Base-by-base conservation (phyloP, 2,329 filamentous ascomycete species). In the Aspergillus uvarum region DNA sequence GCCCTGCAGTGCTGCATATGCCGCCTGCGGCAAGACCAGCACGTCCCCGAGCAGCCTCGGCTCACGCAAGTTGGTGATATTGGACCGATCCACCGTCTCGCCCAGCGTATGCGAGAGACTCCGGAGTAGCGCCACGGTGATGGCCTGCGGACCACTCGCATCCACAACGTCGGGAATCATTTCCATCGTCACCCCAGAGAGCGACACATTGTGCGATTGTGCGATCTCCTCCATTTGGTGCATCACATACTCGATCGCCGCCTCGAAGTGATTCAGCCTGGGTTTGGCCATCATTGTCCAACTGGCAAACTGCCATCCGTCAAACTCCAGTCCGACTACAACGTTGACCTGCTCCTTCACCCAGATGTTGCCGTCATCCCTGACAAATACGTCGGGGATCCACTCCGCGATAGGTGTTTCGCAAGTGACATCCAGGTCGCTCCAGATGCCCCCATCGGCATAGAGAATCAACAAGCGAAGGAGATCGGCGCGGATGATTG, bases 401-500 rank as follows among this genome's bases (percentile, higher is more conserved):
- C 77, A 80, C 0, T 70, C 60, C 24, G 69, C 60, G 5, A 80
- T 74, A 1, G 73, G 68, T 1, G 59, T 52, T 47, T 74, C 67
- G 59, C 74, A 76, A 42, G 61, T 56, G 1, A 78, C 71, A 52
- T 80, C 77, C 6, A 80, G 67, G 56, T 80, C 78, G 44, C 68
- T 76, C 72, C 74, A 80, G 19, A 79, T 70, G 10, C 77, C 78
- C 5, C 77, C 78, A 42, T 79, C 67, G 4, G 70, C 66, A 61
- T 70, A 77, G 1, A 80, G 66, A 35, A 80, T 70, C 5, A 80
- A 61, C 50, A 79, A 75, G 7, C 77, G 75, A 10, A 80, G 68
- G 12, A 80, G 69, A 58, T 80, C 78, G 22, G 76, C 77, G 63
- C 75, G 75, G 31, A 79, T 65, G 44, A 79, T 78, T 1, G 76